Evolutionary conservation across 805 yeast species (phyloP).

Genomic region (Yamadazyma laniorum): DNA sequence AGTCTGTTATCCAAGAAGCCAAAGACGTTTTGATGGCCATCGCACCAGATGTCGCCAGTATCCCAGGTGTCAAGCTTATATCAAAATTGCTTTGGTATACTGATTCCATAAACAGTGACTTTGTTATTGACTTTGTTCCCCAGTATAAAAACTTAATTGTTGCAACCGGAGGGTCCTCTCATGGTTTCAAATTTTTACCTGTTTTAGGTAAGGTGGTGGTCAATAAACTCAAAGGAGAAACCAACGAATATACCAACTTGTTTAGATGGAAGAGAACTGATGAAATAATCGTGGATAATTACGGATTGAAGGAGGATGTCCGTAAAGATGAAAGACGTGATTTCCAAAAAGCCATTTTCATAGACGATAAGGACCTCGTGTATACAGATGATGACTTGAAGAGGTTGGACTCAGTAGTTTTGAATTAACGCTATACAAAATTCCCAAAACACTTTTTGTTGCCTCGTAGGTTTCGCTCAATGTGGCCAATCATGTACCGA

Average conservation of each 20-base stretch:
- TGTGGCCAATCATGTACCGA: too few species aligned
- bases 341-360: not conserved
- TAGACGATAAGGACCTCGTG: constrained; percentile 1
- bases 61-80: not conserved
- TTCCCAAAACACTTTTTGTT: too few species aligned
- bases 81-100: constrained; percentile 9
- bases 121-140: constrained; percentile 33
- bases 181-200: constrained; percentile 37
- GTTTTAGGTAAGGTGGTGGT: constrained; percentile 23
- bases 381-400: constrained; percentile 4
- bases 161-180: constrained; percentile 38
- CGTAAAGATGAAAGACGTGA: constrained; percentile 1
- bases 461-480: too few species aligned
- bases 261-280: constrained; percentile 9
- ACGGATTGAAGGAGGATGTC: constrained; percentile 5
- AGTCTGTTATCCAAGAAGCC: constrained; percentile 1
- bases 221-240: constrained; percentile 1
- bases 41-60: not conserved
- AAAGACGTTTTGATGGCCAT: constrained; percentile 5
- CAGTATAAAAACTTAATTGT: constrained; percentile 25
- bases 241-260: constrained; percentile 6
- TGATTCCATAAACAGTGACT: constrained; percentile 24
- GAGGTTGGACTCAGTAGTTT: not conserved
- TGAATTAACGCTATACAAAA: too few species aligned
- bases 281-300: constrained; percentile 1